phyloP scores from a whole-genome alignment of 805 yeast genomes.

The Komagataella mondaviorum region DNA sequence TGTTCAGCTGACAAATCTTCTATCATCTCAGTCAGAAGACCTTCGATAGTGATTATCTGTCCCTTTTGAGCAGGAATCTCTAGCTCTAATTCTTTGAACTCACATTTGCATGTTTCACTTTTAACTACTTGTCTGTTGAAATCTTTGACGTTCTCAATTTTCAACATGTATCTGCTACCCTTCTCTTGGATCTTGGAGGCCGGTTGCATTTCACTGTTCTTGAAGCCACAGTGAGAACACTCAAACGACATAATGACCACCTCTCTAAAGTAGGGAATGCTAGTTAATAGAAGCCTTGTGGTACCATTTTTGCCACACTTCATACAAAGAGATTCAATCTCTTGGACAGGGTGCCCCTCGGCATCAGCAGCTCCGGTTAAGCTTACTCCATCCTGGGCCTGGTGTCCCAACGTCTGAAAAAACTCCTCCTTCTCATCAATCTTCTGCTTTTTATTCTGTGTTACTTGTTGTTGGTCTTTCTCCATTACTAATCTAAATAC shows the following conservation, averaged over 20 bases:
- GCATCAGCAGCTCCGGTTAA: slow-evolving; percentile 72
- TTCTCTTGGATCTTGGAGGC: slow-evolving; percentile 85
- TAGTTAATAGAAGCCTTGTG: slow-evolving; percentile 73
- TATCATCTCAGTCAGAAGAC: slow-evolving; percentile 70
- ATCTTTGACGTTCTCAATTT: slow-evolving; percentile 57
- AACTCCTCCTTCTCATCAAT: slow-evolving; percentile 22
- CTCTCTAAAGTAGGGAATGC: slow-evolving; percentile 86
- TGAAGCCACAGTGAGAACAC: slow-evolving; percentile 90
- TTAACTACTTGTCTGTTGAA: slow-evolving; percentile 86
- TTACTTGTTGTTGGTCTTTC: not conserved
- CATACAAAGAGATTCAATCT: slow-evolving; percentile 91
- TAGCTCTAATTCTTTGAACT: slow-evolving; percentile 72
- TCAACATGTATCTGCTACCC: slow-evolving; percentile 63
- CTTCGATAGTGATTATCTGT: slow-evolving; percentile 86
- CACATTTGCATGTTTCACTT: slow-evolving; percentile 72
- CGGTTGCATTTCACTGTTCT: slow-evolving; percentile 90
- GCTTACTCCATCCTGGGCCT: slow-evolving; percentile 40
- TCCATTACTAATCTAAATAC: not conserved
- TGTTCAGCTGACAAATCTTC: slow-evolving; percentile 75
- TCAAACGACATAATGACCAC: slow-evolving; percentile 88
- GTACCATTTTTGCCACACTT: slow-evolving; percentile 80
- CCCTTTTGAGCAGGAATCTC: slow-evolving; percentile 96
- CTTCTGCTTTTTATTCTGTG: slow-evolving; percentile 2
- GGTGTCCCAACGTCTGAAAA: slow-evolving; percentile 48
- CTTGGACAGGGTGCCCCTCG: slow-evolving; percentile 91